Evolutionary conservation across 495 filamentous ascomycete species (phyloP).

Genomic region (Trichocladium antarcticum): DNA sequence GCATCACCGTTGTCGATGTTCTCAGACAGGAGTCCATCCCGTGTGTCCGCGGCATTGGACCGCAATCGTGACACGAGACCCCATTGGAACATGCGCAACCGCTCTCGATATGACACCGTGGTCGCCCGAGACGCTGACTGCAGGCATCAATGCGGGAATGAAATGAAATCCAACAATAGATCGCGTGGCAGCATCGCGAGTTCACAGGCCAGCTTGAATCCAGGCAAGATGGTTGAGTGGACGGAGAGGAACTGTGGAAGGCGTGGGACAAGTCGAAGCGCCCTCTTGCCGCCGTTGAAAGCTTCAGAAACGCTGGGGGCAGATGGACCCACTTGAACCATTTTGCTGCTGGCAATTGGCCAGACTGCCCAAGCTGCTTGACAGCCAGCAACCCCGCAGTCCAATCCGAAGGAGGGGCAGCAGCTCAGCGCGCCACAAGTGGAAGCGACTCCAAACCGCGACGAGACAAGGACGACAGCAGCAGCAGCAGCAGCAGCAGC

Average conservation of each 20-base stretch:
- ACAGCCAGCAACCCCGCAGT: slow-evolving; percentile 14
- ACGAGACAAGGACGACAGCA: slow-evolving; percentile 2
- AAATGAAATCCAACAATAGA: too few species aligned
- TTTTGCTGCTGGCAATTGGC: background rate
- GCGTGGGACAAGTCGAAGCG: background rate
- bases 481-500: too few species aligned
- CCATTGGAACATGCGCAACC: too few species aligned
- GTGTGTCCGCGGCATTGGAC: too few species aligned
- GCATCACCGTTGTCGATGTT: too few species aligned
- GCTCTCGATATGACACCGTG: too few species aligned
- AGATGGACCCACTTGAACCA: background rate
- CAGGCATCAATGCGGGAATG: too few species aligned
- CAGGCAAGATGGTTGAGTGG: background rate
- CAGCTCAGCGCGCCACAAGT: slow-evolving; percentile 1
- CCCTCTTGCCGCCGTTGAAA: background rate
- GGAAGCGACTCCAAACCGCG: slow-evolving; percentile 3
- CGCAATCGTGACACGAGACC: too few species aligned
- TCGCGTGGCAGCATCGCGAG: too few species aligned
- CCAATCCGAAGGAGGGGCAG: slow-evolving; percentile 14
- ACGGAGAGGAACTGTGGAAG: background rate
- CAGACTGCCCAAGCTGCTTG: background rate
- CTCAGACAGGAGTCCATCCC: too few species aligned
- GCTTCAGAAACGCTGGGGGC: background rate
- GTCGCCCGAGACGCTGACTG: too few species aligned
- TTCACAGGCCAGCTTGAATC: too few species aligned